Percentiles rank a stretch among this genome's conserved stretches.
Evolutionary conservation across 2,329 filamentous ascomycete genomes (phyloP).

Genomic region (Arachnomyces sp.): DNA sequence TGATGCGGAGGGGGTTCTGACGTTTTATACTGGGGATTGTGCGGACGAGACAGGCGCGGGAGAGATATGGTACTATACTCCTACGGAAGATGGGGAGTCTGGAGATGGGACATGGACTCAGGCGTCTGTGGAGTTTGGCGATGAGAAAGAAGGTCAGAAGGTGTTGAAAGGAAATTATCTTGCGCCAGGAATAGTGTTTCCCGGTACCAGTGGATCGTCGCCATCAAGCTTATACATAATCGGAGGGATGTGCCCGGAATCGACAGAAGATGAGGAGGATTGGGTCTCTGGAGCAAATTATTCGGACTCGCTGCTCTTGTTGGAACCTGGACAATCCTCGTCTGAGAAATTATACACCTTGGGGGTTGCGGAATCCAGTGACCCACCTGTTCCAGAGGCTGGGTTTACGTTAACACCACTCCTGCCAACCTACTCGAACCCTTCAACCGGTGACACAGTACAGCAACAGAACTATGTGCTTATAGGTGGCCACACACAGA

Average conservation of each 20-base stretch:
- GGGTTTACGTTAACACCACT: constrained; percentile 77
- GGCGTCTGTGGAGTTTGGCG: constrained; percentile 25
- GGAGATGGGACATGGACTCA: constrained; percentile 51
- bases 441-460: constrained; percentile 52
- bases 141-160: constrained; percentile 23
- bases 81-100: constrained; percentile 33
- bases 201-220: constrained; percentile 40
- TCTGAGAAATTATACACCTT: constrained; percentile 32
- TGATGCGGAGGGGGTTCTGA: constrained; percentile 58
- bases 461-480: constrained; percentile 73
- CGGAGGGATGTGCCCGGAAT: constrained; percentile 75
- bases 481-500: constrained; percentile 73
- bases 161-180: constrained; percentile 46
- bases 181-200: constrained; percentile 58
- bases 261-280: constrained; percentile 32
- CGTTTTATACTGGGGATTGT: constrained; percentile 69
- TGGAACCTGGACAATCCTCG: constrained; percentile 28
- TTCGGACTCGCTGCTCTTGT: constrained; percentile 67
- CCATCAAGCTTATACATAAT: constrained; percentile 60
- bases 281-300: constrained; percentile 69
- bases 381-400: constrained; percentile 68
- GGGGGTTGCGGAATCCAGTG: constrained; percentile 44
- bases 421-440: constrained; percentile 59
- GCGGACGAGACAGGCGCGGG: constrained; percentile 24
- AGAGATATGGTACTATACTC: constrained; percentile 9